Evolutionary conservation across 1,284 basidiomycete genomes (phyloP).

Genomic region (Peniophora sp.): DNA sequence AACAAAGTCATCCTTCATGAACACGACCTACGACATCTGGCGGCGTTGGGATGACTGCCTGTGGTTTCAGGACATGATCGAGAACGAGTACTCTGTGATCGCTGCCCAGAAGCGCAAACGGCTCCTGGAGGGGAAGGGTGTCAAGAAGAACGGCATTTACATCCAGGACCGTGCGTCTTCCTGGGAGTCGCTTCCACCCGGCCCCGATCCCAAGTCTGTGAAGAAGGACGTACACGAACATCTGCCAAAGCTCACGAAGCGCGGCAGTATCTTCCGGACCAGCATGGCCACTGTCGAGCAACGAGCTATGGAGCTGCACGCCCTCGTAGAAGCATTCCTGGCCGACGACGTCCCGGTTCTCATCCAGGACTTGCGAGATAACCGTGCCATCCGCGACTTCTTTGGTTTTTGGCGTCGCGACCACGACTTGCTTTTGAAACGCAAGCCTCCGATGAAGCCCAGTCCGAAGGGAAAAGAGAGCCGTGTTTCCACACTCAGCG

Average conservation of each 20-base stretch:
- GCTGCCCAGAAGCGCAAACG: constrained; percentile 58
- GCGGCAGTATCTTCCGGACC: constrained; percentile 61
- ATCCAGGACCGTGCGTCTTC: constrained; percentile 66
- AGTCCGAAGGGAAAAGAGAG: constrained; percentile 11
- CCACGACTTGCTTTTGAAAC: constrained; percentile 38
- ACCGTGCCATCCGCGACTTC: constrained; percentile 57
- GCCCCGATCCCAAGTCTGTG: constrained; percentile 64
- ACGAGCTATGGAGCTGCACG: constrained; percentile 48
- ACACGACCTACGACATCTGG: constrained; percentile 61
- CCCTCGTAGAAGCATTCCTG: constrained; percentile 52
- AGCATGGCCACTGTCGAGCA: constrained; percentile 60
- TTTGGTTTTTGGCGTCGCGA: constrained; percentile 72
- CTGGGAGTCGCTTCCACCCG: constrained; percentile 79
- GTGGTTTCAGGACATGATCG: constrained; percentile 61
- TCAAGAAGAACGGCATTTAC: constrained; percentile 68
- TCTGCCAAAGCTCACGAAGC: constrained; percentile 61
- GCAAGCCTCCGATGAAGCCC: background rate
- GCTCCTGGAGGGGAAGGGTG: constrained; percentile 60
- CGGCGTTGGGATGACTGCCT: constrained; percentile 75
- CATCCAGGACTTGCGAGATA: constrained; percentile 54
- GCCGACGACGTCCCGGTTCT: constrained; percentile 53
- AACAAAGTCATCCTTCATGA: constrained; percentile 20
- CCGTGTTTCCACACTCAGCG: constrained; percentile 29
- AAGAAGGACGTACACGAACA: constrained; percentile 56
- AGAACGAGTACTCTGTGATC: constrained; percentile 51